A percentile compares a stretch with the other conserved stretches of the same genome.
Evolutionary conservation across 352 stramenopile genomes (phyloP).

Genomic region (Chrysophaeum taylorii): DNA sequence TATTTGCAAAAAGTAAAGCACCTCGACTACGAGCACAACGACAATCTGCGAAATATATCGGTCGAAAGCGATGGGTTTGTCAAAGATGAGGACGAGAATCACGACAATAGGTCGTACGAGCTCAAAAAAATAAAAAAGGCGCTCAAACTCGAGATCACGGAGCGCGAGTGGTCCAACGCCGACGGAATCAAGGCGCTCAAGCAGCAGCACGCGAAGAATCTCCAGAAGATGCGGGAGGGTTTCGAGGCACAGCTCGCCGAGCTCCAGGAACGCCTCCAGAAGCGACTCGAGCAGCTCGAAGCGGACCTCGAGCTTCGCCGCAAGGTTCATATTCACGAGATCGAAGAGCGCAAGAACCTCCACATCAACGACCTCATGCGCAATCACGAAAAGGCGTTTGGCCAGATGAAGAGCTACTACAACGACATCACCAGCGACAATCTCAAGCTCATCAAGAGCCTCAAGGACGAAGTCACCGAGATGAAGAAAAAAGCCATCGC

Average conservation of each 20-base stretch:
- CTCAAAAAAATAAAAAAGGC: constrained; percentile 20
- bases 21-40: constrained; percentile 83
- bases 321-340: constrained; percentile 82
- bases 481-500: constrained; percentile 78
- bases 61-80: constrained; percentile 52
- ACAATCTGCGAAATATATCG: constrained; percentile 73
- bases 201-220: constrained; percentile 75
- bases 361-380: constrained; percentile 88
- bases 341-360: constrained; percentile 83
- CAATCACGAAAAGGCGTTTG: constrained; percentile 76
- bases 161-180: constrained; percentile 44
- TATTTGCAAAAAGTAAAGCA: constrained; percentile 90
- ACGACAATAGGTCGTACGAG: constrained; percentile 22
- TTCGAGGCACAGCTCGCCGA: constrained; percentile 70
- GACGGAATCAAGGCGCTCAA: constrained; percentile 74
- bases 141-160: constrained; percentile 33
- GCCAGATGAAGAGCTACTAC: constrained; percentile 89
- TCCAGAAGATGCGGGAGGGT: constrained; percentile 73
- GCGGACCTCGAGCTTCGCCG: constrained; percentile 72
- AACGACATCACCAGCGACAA: constrained; percentile 89
- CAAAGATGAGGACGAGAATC: constrained; percentile 59
- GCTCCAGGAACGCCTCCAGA: constrained; percentile 58
- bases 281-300: constrained; percentile 53
- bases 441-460: constrained; percentile 72
- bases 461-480: constrained; percentile 77